Base-by-base conservation (phyloP, 2,329 filamentous ascomycete genomes). In the Neocatenulostroma microsporum region DNA sequence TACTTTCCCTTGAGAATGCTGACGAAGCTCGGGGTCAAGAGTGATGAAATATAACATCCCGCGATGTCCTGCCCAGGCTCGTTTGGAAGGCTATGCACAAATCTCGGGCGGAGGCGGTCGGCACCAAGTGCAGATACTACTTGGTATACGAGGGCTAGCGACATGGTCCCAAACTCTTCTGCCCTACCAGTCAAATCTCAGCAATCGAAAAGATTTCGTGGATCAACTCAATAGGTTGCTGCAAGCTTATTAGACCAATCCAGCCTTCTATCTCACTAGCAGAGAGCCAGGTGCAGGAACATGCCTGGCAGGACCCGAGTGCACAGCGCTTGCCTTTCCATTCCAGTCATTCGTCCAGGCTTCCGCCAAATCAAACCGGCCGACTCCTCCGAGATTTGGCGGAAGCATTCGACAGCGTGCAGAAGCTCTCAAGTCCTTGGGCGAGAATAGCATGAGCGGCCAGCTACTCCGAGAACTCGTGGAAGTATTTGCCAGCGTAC, bases 161-260 rank as follows among this genome's bases (percentile, higher is more conserved):
- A 36, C 34, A 9, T 36, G 29, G 14, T 36, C 28, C 13, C 24
- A 28, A 19, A 8, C 21, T 3, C 17, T 24, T 14, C 23, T 36
- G 25, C 34, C 34, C 12, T 29, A 28, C 15, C 26, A 19, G 9
- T 29, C 29, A 10, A 19, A 19, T 8, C 21, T 28, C 7, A 29
- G 14, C 5, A 21, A 15, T 7, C 18, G 18, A 18, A 13, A 4
- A 19, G 24, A 36, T 6, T 36, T 36, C n/a, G 9, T 36, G 34
- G 5, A 20, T 23, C 13, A 24, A n/a, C 5, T 36, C 4, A 36
- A 36, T 29, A 4, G 15, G 17, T 12, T 18, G 6, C 11, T 24
- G 23, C 34, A 36, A 15, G 34, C 34, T 19, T 36, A 36, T 17
- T 36, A 29, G 13, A 36, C 34, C 11, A 36, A 29, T 29, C 34